Conservation (phyloP, 495 filamentous ascomycete species). For the Beverwykella pulmonaria region DNA sequence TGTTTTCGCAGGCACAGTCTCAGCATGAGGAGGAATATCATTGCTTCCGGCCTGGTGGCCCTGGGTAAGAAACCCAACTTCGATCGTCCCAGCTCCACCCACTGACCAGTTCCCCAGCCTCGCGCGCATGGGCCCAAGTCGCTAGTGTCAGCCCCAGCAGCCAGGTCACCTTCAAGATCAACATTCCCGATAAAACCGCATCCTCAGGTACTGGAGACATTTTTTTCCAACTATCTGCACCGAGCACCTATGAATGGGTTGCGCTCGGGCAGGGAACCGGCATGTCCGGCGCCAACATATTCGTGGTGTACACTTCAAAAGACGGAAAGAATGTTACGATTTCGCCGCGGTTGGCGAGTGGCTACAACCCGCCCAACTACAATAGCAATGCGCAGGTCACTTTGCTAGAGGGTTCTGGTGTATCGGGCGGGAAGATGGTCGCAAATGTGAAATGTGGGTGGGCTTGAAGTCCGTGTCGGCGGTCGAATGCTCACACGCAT, state of each 20-base stretch:
- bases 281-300: constrained; percentile 47
- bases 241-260: constrained; percentile 44
- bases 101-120: constrained; percentile 24
- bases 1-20: background rate
- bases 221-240: constrained; percentile 47
- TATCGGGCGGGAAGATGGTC: constrained; percentile 45
- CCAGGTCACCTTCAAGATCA: constrained; percentile 45
- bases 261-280: constrained; percentile 45
- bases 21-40: background rate
- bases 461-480: background rate
- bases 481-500: background rate
- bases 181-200: constrained; percentile 44
- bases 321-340: constrained; percentile 47
- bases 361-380: constrained; percentile 38
- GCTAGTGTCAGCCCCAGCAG: constrained; percentile 21
- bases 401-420: constrained; percentile 45
- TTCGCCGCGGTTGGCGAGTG: constrained; percentile 41
- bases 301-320: constrained; percentile 45
- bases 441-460: constrained; percentile 48
- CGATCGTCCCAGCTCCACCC: too few species aligned
- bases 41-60: constrained; percentile 25
- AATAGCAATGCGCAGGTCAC: constrained; percentile 41
- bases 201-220: constrained; percentile 46
- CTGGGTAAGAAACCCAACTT: constrained; percentile 31
- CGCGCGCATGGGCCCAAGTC: constrained; percentile 32